A percentile compares a stretch with the other conserved stretches of the same genome.
phyloP scores from a whole-genome alignment of 176 grass and related monocot genomes.

The Stipa capillata region DNA sequence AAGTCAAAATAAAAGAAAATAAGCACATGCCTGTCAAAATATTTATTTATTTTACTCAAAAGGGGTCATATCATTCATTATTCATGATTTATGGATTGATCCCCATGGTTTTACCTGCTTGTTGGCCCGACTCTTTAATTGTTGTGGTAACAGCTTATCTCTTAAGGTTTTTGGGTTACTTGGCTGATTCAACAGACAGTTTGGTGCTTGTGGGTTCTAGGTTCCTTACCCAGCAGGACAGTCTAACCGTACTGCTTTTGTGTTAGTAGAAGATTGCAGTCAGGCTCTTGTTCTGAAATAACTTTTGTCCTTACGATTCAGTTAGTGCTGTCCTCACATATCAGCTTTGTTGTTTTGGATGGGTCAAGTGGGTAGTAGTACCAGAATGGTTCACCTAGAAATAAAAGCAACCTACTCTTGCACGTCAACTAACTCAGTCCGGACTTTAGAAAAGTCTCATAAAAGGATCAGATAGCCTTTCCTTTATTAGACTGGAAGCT shows the following conservation, averaged over 20 bases:
- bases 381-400: constrained; percentile 45
- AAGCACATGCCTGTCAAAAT: neutral
- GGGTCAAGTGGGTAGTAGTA: constrained; percentile 28
- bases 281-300: constrained; percentile 14
- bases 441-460: constrained; percentile 29
- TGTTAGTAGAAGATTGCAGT: constrained; percentile 10
- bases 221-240: constrained; percentile 14
- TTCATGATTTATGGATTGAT: too few species aligned
- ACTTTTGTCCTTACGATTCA: constrained; percentile 25
- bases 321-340: constrained; percentile 37
- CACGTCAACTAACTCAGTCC: constrained; percentile 47
- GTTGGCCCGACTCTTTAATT: neutral
- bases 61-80: too few species aligned
- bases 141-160: neutral
- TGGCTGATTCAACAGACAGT: constrained; percentile 23
- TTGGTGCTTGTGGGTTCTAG: constrained; percentile 33
- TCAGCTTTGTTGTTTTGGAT: constrained; percentile 38
- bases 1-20: constrained; percentile 21
- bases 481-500: constrained; percentile 43
- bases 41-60: neutral
- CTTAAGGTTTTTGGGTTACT: neutral
- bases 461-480: constrained; percentile 32
- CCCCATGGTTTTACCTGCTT: too few species aligned
- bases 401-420: constrained; percentile 41
- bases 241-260: constrained; percentile 21